Evolutionary conservation across 495 filamentous ascomycete genomes (phyloP).

Genomic region (Xylaria curta): DNA sequence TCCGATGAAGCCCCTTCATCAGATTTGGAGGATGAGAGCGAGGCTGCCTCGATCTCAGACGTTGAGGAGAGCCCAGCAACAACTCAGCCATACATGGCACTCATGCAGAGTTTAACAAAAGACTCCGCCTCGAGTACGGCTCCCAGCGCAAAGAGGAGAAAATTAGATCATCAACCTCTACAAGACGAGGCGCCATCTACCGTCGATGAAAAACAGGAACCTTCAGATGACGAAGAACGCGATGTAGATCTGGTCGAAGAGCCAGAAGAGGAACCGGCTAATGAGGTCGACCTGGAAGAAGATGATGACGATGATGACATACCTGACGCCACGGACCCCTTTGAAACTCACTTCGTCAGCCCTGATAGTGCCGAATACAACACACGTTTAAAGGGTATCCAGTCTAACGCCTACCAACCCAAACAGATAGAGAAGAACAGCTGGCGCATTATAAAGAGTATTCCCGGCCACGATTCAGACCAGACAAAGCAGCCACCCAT

Average conservation of each 20-base stretch:
- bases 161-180: constrained; percentile 55
- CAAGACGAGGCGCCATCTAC: constrained; percentile 35
- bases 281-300: constrained; percentile 35
- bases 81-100: constrained; percentile 65
- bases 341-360: constrained; percentile 76
- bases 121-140: constrained; percentile 60
- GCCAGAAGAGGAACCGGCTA: constrained; percentile 54
- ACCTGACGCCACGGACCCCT: constrained; percentile 70
- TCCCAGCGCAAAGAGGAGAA: constrained; percentile 71
- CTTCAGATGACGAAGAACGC: constrained; percentile 41
- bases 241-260: constrained; percentile 56
- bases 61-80: constrained; percentile 40
- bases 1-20: constrained; percentile 46
- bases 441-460: constrained; percentile 47
- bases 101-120: constrained; percentile 68
- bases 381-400: constrained; percentile 56
- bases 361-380: constrained; percentile 64
- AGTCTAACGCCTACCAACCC: constrained; percentile 66
- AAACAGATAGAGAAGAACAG: constrained; percentile 52
- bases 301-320: constrained; percentile 57
- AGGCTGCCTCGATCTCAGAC: constrained; percentile 48
- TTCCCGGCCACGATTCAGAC: constrained; percentile 40
- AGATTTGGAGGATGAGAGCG: constrained; percentile 48
- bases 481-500: constrained; percentile 32
- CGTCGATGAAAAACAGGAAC: constrained; percentile 34